These are phyloP conservation scores for Entonaema liquescens DNA, from an alignment of 495 filamentous ascomycete species.

Conservation along the genomic window DNA sequence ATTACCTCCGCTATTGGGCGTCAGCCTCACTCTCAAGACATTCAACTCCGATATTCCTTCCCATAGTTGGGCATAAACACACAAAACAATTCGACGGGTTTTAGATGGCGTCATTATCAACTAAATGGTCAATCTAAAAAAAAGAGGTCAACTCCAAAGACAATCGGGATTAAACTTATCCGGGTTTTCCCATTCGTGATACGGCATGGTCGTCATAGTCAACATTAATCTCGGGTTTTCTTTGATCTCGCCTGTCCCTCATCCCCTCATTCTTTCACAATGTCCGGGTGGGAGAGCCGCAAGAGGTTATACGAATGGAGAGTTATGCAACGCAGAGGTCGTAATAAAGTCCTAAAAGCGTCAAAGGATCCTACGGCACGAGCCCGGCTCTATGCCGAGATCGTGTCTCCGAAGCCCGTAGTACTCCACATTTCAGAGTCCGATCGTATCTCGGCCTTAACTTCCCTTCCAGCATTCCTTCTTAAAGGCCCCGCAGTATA, in stretches of 20 bases:
- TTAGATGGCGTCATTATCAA: not conserved
- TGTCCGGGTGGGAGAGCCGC: conserved; percentile 25
- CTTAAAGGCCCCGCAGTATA: conserved; percentile 9
- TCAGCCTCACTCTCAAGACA: conserved; percentile 14
- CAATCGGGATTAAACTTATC: not conserved
- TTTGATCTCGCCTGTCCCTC: not conserved
- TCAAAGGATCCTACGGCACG: conserved; percentile 36
- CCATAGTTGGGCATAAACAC: conserved; percentile 9
- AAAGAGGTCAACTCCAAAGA: too few relatives aligned
- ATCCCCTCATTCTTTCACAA: not conserved
- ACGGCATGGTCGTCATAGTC: conserved; percentile 11
- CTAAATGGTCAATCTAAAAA: too few relatives aligned
- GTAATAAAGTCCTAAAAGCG: conserved; percentile 38
- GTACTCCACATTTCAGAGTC: conserved; percentile 32
- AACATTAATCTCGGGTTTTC: not conserved
- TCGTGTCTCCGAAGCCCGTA: conserved; percentile 24
- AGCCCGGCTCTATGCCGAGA: conserved; percentile 37
- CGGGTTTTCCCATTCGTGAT: conserved; percentile 19
- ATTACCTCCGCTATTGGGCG: conserved; percentile 1
- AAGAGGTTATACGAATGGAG: conserved; percentile 36
- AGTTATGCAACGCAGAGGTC: conserved; percentile 38
- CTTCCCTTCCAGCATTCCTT: conserved; percentile 38
- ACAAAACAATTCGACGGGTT: conserved; percentile 21
- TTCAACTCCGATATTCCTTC: not conserved
- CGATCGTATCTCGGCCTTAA: conserved; percentile 34